These are phyloP conservation scores for Aspergillus sp. DNA, from an alignment of 2,329 filamentous ascomycete genomes.

Conservation along the genomic window DNA sequence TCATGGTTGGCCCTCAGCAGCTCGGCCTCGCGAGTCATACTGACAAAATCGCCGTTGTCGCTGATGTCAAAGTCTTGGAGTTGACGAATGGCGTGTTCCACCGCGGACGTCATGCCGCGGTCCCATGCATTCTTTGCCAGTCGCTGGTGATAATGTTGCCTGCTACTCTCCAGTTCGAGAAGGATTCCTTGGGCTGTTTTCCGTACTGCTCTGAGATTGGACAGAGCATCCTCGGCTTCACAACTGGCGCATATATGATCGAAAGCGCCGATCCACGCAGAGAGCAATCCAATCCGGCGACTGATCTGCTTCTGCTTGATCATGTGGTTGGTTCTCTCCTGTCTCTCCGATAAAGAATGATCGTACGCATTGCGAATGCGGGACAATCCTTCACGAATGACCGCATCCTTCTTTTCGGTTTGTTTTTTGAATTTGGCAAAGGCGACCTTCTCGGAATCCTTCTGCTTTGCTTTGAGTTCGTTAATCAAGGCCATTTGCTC, in stretches of 20 bases:
- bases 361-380: slow-evolving; percentile 83
- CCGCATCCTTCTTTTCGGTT: slow-evolving; percentile 75
- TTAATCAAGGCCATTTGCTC: slow-evolving; percentile 98
- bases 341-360: slow-evolving; percentile 72
- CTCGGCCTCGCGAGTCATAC: slow-evolving; percentile 78
- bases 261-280: slow-evolving; percentile 89
- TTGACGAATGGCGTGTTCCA: slow-evolving; percentile 81
- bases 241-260: slow-evolving; percentile 75
- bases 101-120: slow-evolving; percentile 78
- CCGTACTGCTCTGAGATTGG: slow-evolving; percentile 72
- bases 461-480: slow-evolving; percentile 89
- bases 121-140: slow-evolving; percentile 84
- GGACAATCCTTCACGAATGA: slow-evolving; percentile 74
- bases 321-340: slow-evolving; percentile 77
- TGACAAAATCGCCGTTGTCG: slow-evolving; percentile 69
- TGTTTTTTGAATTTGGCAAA: slow-evolving; percentile 91
- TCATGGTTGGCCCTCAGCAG: slow-evolving; percentile 80
- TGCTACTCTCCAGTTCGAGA: slow-evolving; percentile 82
- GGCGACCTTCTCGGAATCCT: slow-evolving; percentile 78
- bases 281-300: slow-evolving; percentile 80
- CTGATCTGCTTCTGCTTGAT: slow-evolving; percentile 81
- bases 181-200: slow-evolving; percentile 88
- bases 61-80: slow-evolving; percentile 69
- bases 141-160: slow-evolving; percentile 86
- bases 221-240: slow-evolving; percentile 66